Percentiles rank a stretch among this genome's conserved stretches.
These are phyloP conservation scores for Debaryomyces castellii DNA, from an alignment of 805 yeast species.

Conservation along the genomic window DNA sequence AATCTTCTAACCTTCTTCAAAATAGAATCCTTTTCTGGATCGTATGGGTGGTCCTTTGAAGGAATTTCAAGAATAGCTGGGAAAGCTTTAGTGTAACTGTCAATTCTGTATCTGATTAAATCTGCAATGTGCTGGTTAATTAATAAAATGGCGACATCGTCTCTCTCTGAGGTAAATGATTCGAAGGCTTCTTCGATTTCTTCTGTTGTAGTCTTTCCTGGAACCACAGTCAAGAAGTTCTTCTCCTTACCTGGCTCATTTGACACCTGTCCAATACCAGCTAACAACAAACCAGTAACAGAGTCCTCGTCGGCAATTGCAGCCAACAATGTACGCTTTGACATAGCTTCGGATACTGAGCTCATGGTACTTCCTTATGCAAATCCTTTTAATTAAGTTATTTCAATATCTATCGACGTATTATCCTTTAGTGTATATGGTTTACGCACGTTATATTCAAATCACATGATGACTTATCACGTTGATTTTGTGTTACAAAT, in stretches of 20 bases:
- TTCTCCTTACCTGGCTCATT: slow-evolving; percentile 60
- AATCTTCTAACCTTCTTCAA: slow-evolving; percentile 91
- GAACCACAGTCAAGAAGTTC: slow-evolving; percentile 78
- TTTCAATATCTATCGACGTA: neutral
- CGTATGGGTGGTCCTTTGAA: slow-evolving; percentile 97
- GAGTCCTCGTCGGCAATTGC: slow-evolving; percentile 98
- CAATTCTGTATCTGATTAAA: slow-evolving; percentile 77
- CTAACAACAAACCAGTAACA: slow-evolving; percentile 90
- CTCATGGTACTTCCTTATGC: slow-evolving; percentile 16
- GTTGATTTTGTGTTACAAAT: neutral
- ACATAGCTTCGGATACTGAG: slow-evolving; percentile 39
- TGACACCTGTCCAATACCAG: slow-evolving; percentile 89
- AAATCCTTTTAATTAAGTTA: neutral
- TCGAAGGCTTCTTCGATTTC: slow-evolving; percentile 75
- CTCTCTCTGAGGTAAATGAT: slow-evolving; percentile 66
- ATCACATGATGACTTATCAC: neutral
- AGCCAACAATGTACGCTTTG: slow-evolving; percentile 81
- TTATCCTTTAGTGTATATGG: neutral
- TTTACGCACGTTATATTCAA: neutral
- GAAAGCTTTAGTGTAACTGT: slow-evolving; percentile 82
- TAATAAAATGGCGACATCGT: slow-evolving; percentile 88
- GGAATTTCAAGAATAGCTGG: slow-evolving; percentile 98
- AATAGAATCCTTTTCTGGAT: slow-evolving; percentile 96
- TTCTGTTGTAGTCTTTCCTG: slow-evolving; percentile 74
- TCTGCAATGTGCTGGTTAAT: slow-evolving; percentile 96